Percentiles rank a stretch among this genome's conserved stretches.
These are phyloP conservation scores for Fusarium sp. DNA, from an alignment of 2,329 filamentous ascomycete genomes.

Conservation along the genomic window DNA sequence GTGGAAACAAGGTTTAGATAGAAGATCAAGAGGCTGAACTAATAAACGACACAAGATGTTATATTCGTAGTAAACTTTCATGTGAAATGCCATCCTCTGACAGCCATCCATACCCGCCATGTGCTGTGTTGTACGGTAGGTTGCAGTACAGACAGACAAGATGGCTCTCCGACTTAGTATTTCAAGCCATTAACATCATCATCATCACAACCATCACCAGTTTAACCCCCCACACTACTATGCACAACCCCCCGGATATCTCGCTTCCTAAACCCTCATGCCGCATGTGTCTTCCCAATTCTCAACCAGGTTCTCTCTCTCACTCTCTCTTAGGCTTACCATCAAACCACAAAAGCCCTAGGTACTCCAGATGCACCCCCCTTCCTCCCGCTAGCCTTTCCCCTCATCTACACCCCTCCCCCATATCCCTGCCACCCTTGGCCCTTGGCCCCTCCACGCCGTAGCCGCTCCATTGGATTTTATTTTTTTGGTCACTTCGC, in stretches of 20 bases:
- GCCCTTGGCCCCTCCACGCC: slow-evolving; percentile 21
- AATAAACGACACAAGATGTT: background rate
- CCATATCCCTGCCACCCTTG: slow-evolving; percentile 17
- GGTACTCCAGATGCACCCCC: slow-evolving; percentile 30
- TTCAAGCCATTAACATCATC: slow-evolving; percentile 37
- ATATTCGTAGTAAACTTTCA: slow-evolving; percentile 13
- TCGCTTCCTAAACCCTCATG: slow-evolving; percentile 13
- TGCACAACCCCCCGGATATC: slow-evolving; percentile 30
- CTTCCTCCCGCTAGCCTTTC: slow-evolving; percentile 22
- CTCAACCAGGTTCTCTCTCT: slow-evolving; percentile 3
- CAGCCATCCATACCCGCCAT: slow-evolving; percentile 8
- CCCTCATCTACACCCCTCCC: slow-evolving; percentile 35
- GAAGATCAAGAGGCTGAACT: background rate
- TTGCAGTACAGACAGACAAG: background rate
- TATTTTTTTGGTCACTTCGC: slow-evolving; percentile 28
- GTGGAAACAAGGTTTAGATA: slow-evolving; percentile 4
- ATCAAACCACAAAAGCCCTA: slow-evolving; percentile 41
- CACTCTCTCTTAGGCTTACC: background rate
- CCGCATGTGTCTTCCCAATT: slow-evolving; percentile 8
- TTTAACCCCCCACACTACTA: slow-evolving; percentile 33
- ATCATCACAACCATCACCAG: slow-evolving; percentile 35
- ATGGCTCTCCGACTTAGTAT: background rate
- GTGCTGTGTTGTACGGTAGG: background rate
- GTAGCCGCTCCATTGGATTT: slow-evolving; percentile 48
- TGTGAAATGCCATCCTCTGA: slow-evolving; percentile 34